Percentiles rank a stretch among this genome's conserved stretches.
Conservation (phyloP, 805 yeast species). For the Pichia nanzhaoensis region DNA sequence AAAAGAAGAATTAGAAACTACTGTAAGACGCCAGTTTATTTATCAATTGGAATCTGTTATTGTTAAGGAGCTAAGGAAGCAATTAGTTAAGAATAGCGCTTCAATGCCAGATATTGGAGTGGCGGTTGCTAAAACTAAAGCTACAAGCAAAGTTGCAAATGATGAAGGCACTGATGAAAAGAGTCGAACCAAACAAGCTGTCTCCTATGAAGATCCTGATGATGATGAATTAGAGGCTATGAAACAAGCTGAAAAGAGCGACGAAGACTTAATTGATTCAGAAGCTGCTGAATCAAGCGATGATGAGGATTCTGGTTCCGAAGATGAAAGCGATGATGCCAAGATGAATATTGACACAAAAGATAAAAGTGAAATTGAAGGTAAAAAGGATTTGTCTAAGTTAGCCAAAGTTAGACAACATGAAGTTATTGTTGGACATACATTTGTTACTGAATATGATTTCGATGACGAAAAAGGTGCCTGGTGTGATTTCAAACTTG, state of each 20-base stretch:
- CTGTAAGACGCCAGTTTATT: conserved; percentile 61
- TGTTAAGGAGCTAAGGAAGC: conserved; percentile 69
- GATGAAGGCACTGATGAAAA: conserved; percentile 36
- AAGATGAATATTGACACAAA: conserved; percentile 17
- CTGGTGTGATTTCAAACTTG: conserved; percentile 90
- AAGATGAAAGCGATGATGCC: conserved; percentile 33
- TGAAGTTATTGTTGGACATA: conserved; percentile 68
- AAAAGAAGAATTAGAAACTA: conserved; percentile 67
- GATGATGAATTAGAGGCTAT: conserved; percentile 90
- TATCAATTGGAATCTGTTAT: conserved; percentile 64
- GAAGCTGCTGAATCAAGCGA: conserved; percentile 32
- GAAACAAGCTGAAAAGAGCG: conserved; percentile 74
- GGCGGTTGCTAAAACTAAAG: conserved; percentile 56
- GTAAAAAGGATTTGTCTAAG: conserved; percentile 38
- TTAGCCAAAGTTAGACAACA: conserved; percentile 79
- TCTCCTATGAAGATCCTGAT: conserved; percentile 91
- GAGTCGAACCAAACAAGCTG: conserved; percentile 72
- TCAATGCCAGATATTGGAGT: conserved; percentile 62
- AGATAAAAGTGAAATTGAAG: conserved; percentile 11
- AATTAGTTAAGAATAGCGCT: conserved; percentile 48
- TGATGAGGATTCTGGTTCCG: conserved; percentile 30
- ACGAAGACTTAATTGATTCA: conserved; percentile 54
- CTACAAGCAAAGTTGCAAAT: conserved; percentile 31
- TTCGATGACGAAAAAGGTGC: conserved; percentile 84
- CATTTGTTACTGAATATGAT: conserved; percentile 69